Conservation (phyloP, 2,329 filamentous ascomycete genomes). For the Aspergillus sp. region DNA sequence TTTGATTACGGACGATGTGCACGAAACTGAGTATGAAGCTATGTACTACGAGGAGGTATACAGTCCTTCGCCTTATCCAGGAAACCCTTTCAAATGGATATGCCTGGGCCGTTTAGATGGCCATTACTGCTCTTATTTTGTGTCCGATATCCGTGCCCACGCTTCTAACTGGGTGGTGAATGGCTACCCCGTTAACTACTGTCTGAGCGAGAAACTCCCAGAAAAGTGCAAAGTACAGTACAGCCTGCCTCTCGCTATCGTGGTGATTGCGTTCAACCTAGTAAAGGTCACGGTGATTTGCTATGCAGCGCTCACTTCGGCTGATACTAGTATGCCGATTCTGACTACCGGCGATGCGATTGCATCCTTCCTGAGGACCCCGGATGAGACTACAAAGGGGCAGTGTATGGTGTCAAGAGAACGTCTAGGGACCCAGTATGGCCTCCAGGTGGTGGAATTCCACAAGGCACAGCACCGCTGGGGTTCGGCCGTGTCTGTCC, state of each 20-base stretch:
- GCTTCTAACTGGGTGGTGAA: neutral
- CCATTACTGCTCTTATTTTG: too few relatives aligned
- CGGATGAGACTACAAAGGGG: neutral
- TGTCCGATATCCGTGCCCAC: too few relatives aligned
- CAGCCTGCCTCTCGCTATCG: constrained; percentile 14
- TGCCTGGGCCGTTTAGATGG: too few relatives aligned
- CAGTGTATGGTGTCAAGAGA: neutral
- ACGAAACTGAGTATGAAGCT: neutral
- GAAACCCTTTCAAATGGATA: too few relatives aligned
- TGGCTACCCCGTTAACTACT: constrained; percentile 4
- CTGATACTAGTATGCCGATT: neutral
- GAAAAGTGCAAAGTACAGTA: constrained; percentile 20
- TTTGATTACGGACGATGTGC: neutral
- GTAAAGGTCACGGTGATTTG: constrained; percentile 14
- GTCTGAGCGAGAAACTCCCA: constrained; percentile 14
- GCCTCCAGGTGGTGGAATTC: neutral
- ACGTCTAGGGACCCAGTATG: neutral
- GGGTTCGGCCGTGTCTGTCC: too few relatives aligned
- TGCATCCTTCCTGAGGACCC: constrained; percentile 3
- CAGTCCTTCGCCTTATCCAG: too few relatives aligned
- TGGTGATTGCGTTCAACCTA: constrained; percentile 22
- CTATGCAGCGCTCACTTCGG: neutral
- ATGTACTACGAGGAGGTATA: too few relatives aligned
- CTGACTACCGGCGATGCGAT: constrained; percentile 11
- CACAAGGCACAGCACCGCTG: too few relatives aligned